Conservation (phyloP, 2,329 filamentous ascomycete genomes). For the Periconia macrospinosa region DNA sequence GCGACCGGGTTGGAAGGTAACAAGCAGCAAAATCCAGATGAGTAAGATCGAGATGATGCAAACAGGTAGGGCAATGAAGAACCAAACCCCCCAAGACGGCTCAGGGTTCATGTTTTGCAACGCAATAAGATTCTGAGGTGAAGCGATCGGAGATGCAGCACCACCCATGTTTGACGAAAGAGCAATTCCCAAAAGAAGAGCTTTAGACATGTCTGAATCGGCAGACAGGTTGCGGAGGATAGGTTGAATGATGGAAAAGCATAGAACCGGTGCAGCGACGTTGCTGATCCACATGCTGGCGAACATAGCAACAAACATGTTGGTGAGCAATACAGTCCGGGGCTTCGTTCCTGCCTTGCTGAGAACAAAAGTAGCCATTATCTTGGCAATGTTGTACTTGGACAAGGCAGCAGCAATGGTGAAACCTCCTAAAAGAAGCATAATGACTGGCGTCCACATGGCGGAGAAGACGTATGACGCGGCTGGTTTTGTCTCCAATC, state of each 20-base stretch:
- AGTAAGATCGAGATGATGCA: constrained; percentile 84
- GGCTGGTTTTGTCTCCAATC: constrained; percentile 78
- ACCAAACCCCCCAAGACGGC: constrained; percentile 94
- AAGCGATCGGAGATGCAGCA: constrained; percentile 94
- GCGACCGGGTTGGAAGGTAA: constrained; percentile 81
- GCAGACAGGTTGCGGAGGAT: constrained; percentile 90
- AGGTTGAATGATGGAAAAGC: constrained; percentile 97
- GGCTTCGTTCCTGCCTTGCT: constrained; percentile 95
- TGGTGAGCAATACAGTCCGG: constrained; percentile 86
- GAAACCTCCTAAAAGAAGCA: constrained; percentile 94
- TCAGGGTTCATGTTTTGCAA: constrained; percentile 92
- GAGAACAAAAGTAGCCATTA: constrained; percentile 92
- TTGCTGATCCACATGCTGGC: constrained; percentile 99
- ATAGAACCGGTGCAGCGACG: constrained; percentile 92
- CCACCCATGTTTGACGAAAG: constrained; percentile 94
- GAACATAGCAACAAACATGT: constrained; percentile 98
- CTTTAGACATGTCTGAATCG: constrained; percentile 91
- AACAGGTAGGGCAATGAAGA: constrained; percentile 92
- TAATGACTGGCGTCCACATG: constrained; percentile 99
- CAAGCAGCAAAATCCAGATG: constrained; percentile 85
- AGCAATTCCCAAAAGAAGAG: constrained; percentile 91
- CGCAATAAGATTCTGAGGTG: constrained; percentile 95
- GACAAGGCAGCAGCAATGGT: constrained; percentile 92
- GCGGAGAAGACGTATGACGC: constrained; percentile 84
- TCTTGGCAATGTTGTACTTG: constrained; percentile 97